phyloP scores from a whole-genome alignment of 1,284 basidiomycete genomes.

The Pseudozyma thailandica region DNA sequence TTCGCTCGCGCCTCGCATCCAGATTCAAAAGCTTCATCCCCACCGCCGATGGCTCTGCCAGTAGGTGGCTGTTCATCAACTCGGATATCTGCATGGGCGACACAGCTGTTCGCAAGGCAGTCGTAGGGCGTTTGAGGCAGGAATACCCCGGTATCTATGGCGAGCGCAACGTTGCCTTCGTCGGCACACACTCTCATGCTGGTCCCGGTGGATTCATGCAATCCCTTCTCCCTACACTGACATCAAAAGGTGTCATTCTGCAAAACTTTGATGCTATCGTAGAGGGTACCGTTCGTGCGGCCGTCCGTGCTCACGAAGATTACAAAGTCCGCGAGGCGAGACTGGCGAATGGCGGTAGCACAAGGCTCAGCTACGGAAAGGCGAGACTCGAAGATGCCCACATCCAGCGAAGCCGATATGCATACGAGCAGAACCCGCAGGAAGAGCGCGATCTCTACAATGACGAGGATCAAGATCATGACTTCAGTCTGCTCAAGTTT shows the following conservation, averaged over 20 bases:
- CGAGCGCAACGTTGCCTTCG: slow-evolving; percentile 78
- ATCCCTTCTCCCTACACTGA: slow-evolving; percentile 80
- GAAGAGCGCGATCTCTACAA: slow-evolving; percentile 54
- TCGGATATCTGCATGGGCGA: slow-evolving; percentile 76
- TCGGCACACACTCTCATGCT: slow-evolving; percentile 80
- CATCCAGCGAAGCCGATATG: slow-evolving; percentile 71
- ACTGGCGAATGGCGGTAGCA: slow-evolving; percentile 10
- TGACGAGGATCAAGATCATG: slow-evolving; percentile 57
- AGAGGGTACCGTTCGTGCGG: slow-evolving; percentile 76
- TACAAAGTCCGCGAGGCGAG: slow-evolving; percentile 64
- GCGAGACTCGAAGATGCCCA: slow-evolving; percentile 76
- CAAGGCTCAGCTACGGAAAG: slow-evolving; percentile 72
- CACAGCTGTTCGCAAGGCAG: slow-evolving; percentile 77
- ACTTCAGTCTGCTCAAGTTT: slow-evolving; percentile 58
- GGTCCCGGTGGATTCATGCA: slow-evolving; percentile 81
- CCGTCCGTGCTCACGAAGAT: slow-evolving; percentile 76
- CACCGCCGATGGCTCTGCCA: slow-evolving; percentile 39
- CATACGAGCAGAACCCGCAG: slow-evolving; percentile 58
- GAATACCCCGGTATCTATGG: slow-evolving; percentile 76
- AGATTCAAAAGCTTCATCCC: slow-evolving; percentile 32
- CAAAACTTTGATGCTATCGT: slow-evolving; percentile 76
- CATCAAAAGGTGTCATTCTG: slow-evolving; percentile 77
- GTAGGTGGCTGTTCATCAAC: slow-evolving; percentile 79
- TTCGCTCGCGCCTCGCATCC: slow-evolving; percentile 3
- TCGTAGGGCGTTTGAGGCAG: slow-evolving; percentile 74